Evolutionary conservation across 140 eudicot species (phyloP).

Genomic region (Oenanthe javanica): DNA sequence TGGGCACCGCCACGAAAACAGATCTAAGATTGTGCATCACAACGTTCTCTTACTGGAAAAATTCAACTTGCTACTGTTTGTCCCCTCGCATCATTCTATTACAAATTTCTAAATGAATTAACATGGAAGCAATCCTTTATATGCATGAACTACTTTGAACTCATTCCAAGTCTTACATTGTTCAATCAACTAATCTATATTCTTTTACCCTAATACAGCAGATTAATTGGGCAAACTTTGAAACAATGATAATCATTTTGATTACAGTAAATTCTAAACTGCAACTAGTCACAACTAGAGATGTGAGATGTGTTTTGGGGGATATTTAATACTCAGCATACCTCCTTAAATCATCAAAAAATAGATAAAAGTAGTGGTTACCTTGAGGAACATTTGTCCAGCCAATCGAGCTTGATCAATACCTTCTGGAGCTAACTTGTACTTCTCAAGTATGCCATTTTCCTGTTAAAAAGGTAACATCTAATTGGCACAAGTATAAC

Average conservation of each 20-base stretch:
- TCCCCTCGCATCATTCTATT: background rate
- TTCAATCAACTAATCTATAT: background rate
- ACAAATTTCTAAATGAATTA: background rate
- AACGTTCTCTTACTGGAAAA: background rate
- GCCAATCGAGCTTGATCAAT: conserved; percentile 74
- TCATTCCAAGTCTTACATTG: background rate
- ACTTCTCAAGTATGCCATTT: conserved; percentile 71
- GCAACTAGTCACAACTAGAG: background rate
- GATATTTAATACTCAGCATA: background rate
- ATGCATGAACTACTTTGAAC: background rate
- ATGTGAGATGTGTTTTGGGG: background rate
- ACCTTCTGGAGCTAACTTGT: conserved; percentile 78
- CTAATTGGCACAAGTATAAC: background rate
- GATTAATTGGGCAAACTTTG: background rate
- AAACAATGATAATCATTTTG: background rate
- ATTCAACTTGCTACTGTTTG: background rate
- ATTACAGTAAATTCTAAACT: background rate
- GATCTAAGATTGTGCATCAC: background rate
- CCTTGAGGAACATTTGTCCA: conserved; percentile 70
- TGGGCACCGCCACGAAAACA: no score
- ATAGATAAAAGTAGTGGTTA: conserved; percentile 1
- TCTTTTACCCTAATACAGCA: background rate
- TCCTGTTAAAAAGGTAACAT: conserved; percentile 35
- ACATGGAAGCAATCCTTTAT: background rate
- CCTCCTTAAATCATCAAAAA: background rate